Evolutionary conservation across 805 yeast species (phyloP), one percentile per base, ranked within the genome.

Genomic region (Candida tallmaniae): DNA sequence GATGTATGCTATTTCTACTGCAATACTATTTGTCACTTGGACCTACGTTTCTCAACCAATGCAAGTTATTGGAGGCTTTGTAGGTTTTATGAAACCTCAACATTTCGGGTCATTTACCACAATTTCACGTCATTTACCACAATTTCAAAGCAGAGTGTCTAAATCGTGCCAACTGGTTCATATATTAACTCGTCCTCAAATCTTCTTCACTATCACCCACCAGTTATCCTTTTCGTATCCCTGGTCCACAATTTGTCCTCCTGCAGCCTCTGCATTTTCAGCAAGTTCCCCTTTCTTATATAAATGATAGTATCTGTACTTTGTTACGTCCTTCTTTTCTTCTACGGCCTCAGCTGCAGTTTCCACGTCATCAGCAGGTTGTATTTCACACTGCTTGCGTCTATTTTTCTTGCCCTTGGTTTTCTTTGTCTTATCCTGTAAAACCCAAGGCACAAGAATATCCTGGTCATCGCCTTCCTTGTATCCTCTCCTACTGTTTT

Each of bases 141-240:
- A n/a, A n/a, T n/a, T n/a, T n/a, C n/a, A n/a, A n/a, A n/a, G n/a
- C n/a, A n/a, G n/a, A n/a, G n/a, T n/a, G n/a, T n/a, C n/a, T n/a
- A n/a, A n/a, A n/a, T n/a, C n/a, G n/a, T n/a, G n/a, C n/a, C n/a
- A n/a, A n/a, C n/a, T n/a, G n/a, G n/a, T n/a, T n/a, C n/a, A n/a
- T 21, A 21, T 21, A 11, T 8, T 8, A 11, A 21, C 11, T n/a
- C n/a, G n/a, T n/a, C 27, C 12, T 19, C 18, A 28, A n/a, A 29
- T 29, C 32, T 44, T 50, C 46, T 39, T 44, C 28, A 38, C 41
- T 2, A 65, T 52, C 2, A 58, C 58, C 84, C 95, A 90, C 97
- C 97, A 93, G 51, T 90, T 90, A 53, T 90, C 98, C 51, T 74
- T 76, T 54, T 93, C 97, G 52, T 90, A 93, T 0, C 98, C 98